phyloP scores from a whole-genome alignment of 305 asterid species.

The Fraxinus greggii region DNA sequence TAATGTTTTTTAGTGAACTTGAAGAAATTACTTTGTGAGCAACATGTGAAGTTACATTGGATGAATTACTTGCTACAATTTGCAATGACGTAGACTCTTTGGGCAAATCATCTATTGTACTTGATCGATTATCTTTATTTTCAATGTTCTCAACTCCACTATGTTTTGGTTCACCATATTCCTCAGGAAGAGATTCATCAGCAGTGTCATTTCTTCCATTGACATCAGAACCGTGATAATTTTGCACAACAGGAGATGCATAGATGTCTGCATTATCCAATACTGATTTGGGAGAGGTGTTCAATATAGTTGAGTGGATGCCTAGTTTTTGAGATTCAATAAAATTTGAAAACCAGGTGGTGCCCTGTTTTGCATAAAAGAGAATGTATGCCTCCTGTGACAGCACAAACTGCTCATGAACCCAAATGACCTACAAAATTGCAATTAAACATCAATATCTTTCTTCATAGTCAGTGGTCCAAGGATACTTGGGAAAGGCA shows the following conservation, averaged over 20 bases:
- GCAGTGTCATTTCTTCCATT: constrained; percentile 28
- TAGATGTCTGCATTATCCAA: constrained; percentile 43
- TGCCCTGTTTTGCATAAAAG: constrained; percentile 70
- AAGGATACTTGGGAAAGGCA: neutral
- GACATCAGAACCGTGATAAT: constrained; percentile 20
- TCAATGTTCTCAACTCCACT: constrained; percentile 22
- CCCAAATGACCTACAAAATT: constrained; percentile 51
- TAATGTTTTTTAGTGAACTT: constrained; percentile 30
- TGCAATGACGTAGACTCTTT: constrained; percentile 24
- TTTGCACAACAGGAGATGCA: constrained; percentile 31
- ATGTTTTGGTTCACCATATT: constrained; percentile 23
- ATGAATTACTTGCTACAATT: constrained; percentile 21
- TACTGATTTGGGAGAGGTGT: constrained; percentile 83
- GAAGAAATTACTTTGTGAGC: constrained; percentile 30
- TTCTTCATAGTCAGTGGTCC: neutral
- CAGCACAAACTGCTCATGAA: constrained; percentile 57
- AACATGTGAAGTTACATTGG: constrained; percentile 24
- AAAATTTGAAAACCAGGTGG: constrained; percentile 67
- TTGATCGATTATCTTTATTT: constrained; percentile 15
- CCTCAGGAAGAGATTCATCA: constrained; percentile 24
- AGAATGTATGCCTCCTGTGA: constrained; percentile 88
- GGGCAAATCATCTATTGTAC: neutral
- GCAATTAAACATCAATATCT: constrained; percentile 20
- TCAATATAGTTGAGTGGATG: constrained; percentile 31
- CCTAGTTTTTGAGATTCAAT: constrained; percentile 44